These are phyloP conservation scores for Pythium aphanidermatum DNA, from an alignment of 352 stramenopile genomes.

Conservation along the genomic window DNA sequence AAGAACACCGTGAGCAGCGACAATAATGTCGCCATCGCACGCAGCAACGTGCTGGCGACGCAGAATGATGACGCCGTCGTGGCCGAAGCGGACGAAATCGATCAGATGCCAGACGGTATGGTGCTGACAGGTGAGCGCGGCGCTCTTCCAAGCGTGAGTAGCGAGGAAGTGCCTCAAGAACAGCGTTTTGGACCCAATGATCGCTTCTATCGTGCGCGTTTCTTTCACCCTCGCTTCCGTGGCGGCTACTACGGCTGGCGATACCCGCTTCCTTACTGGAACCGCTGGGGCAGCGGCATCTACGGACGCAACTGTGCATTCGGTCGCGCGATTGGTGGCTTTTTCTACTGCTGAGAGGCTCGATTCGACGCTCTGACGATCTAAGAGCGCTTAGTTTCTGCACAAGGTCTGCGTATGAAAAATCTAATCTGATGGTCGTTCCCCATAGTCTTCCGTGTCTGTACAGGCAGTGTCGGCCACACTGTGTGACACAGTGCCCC, in stretches of 20 bases:
- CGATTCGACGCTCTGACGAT: too few species aligned
- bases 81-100: not conserved
- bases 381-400: too few species aligned
- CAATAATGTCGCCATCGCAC: slow-evolving; percentile 16
- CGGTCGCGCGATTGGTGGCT: too few species aligned
- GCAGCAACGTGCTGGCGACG: slow-evolving; percentile 5
- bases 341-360: too few species aligned
- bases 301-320: slow-evolving; percentile 27
- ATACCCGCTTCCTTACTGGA: slow-evolving; percentile 37
- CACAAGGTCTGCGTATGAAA: too few species aligned
- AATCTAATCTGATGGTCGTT: too few species aligned
- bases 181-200: not conserved
- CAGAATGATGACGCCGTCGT: slow-evolving; percentile 6
- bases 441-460: too few species aligned
- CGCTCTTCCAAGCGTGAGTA: too few species aligned
- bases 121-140: not conserved
- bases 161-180: too few species aligned
- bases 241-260: slow-evolving; percentile 30
- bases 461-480: too few species aligned
- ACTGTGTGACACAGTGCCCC: too few species aligned
- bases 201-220: slow-evolving; percentile 21
- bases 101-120: not conserved
- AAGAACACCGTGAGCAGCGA: slow-evolving; percentile 4
- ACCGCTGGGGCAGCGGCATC: slow-evolving; percentile 22
- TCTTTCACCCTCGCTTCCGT: slow-evolving; percentile 16